Evolutionary conservation across 2,329 filamentous ascomycete species (phyloP).

Genomic region (Myriosclerotinia scirpicola): DNA sequence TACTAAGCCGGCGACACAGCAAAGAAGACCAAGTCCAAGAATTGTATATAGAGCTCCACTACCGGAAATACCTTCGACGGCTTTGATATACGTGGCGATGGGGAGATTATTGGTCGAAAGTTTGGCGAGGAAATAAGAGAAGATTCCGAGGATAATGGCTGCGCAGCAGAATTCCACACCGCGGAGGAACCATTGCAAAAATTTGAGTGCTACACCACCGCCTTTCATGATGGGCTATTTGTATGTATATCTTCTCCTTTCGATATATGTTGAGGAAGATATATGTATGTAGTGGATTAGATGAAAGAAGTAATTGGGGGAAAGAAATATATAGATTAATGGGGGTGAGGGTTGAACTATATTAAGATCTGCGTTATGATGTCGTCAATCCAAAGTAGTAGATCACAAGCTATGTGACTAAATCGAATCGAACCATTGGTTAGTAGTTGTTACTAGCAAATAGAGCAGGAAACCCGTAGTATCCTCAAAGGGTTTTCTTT

Average conservation of each 20-base stretch:
- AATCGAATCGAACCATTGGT: not conserved
- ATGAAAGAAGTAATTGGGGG: not conserved
- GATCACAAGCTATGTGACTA: not conserved
- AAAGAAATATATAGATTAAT: not conserved
- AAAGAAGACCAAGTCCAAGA: slow-evolving; percentile 70
- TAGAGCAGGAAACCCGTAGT: not conserved
- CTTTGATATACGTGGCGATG: slow-evolving; percentile 66
- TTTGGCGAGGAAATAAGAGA: slow-evolving; percentile 80
- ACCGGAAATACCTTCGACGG: slow-evolving; percentile 77
- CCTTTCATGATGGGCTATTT: slow-evolving; percentile 52
- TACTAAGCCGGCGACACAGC: slow-evolving; percentile 72
- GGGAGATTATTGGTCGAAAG: slow-evolving; percentile 62
- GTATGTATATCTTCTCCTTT: not conserved
- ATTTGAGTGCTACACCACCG: slow-evolving; percentile 64
- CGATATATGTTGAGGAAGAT: not conserved
- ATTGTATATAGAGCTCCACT: slow-evolving; percentile 72
- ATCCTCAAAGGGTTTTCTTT: not conserved
- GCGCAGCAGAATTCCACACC: slow-evolving; percentile 71
- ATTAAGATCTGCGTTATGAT: slow-evolving; percentile 7
- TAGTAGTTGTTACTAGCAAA: not conserved
- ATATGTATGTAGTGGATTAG: not conserved
- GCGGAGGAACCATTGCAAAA: slow-evolving; percentile 70
- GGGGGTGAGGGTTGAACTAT: not conserved
- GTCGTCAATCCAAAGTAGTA: not conserved
- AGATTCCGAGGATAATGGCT: slow-evolving; percentile 73